Conservation (phyloP, 2,329 filamentous ascomycete genomes). For the Thyridium curvatum region DNA sequence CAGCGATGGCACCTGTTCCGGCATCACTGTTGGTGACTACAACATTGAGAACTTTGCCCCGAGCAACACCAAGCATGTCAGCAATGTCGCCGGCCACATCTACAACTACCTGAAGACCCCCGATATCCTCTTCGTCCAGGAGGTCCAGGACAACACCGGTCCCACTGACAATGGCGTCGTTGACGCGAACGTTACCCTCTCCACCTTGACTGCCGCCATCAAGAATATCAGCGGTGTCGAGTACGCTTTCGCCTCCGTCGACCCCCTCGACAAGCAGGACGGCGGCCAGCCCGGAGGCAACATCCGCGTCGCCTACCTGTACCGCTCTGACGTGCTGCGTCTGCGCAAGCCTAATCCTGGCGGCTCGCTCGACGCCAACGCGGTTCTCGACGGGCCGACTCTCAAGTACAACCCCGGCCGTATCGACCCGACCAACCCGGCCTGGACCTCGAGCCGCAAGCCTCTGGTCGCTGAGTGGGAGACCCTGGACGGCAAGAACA, state of each 20-base stretch:
- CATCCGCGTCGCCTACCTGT: conserved; percentile 66
- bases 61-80: conserved; percentile 42
- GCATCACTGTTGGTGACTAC: conserved; percentile 59
- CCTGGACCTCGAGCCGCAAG: conserved; percentile 58
- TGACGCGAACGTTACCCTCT: conserved; percentile 51
- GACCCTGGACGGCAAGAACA: conserved; percentile 40
- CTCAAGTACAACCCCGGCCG: conserved; percentile 64
- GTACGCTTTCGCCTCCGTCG: conserved; percentile 56
- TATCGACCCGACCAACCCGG: conserved; percentile 55
- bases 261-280: conserved; percentile 52
- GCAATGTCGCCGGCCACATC: conserved; percentile 58
- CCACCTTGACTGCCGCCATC: conserved; percentile 48
- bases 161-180: conserved; percentile 52
- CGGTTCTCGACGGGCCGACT: conserved; percentile 43
- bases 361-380: conserved; percentile 44
- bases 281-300: conserved; percentile 65
- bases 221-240: conserved; percentile 35
- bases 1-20: conserved; percentile 50
- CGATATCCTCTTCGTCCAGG: conserved; percentile 62
- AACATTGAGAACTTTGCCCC: conserved; percentile 65
- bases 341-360: conserved; percentile 56
- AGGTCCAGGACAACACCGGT: conserved; percentile 63
- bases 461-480: conserved; percentile 62
- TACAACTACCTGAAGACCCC: conserved; percentile 57
- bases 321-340: conserved; percentile 52